Percentiles rank a stretch among this genome's conserved stretches.
These are phyloP conservation scores for Solanum pimpinellifolium DNA, from an alignment of 257 asterid genomes.

Conservation along the genomic window DNA sequence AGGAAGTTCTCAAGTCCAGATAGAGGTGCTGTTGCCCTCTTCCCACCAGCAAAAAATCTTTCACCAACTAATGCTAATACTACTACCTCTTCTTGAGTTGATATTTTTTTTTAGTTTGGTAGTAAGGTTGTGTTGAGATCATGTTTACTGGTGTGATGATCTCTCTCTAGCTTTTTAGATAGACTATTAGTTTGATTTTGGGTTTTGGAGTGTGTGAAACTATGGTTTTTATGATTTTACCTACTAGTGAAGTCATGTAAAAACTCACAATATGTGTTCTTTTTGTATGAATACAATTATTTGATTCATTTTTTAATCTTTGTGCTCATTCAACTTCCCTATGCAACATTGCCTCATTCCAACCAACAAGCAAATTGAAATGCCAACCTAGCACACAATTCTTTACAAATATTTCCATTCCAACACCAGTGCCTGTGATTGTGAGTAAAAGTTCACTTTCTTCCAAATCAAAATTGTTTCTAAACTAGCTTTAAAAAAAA, in stretches of 20 bases:
- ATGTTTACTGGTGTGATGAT: not conserved
- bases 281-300: not conserved
- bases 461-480: not conserved
- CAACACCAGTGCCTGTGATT: no score
- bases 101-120: not conserved
- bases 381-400: not conserved
- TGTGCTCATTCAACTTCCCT: not conserved
- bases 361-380: not conserved
- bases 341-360: not conserved
- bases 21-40: conserved; percentile 53
- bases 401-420: not conserved
- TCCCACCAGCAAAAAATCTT: conserved; percentile 50
- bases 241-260: not conserved
- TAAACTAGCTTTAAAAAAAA: no score
- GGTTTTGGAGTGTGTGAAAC: not conserved
- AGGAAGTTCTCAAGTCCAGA: conserved; percentile 51
- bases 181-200: not conserved
- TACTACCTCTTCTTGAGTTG: not conserved
- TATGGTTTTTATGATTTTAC: not conserved
- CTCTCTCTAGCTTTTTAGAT: not conserved
- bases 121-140: not conserved
- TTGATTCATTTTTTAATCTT: not conserved
- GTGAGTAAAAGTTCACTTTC: fast-evolving
- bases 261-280: not conserved
- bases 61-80: not conserved